Conservation (phyloP, 768 basidiomycete species). For the Megacollybia marginata region DNA sequence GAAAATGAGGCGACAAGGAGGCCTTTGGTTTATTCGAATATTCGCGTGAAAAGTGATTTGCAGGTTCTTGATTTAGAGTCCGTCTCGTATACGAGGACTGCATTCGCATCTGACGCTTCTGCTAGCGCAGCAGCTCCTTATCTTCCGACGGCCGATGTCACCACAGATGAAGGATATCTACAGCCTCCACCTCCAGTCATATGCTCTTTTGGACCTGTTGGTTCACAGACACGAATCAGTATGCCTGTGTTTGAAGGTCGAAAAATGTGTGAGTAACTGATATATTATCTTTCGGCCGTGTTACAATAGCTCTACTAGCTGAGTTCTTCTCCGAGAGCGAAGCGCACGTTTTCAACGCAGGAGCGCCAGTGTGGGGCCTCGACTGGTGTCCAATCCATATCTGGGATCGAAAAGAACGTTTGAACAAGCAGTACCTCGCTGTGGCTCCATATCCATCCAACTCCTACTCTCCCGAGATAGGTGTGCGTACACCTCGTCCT, state of each 20-base stretch:
- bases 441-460: conserved; percentile 67
- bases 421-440: conserved; percentile 74
- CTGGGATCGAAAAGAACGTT: conserved; percentile 43
- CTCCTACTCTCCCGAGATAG: conserved; percentile 59
- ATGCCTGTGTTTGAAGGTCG: conserved; percentile 50
- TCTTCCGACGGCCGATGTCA: conserved; percentile 45
- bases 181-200: conserved; percentile 45
- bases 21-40: conserved; percentile 48
- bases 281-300: neutral
- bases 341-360: conserved; percentile 75
- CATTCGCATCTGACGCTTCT: neutral
- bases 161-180: conserved; percentile 44
- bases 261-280: conserved; percentile 43
- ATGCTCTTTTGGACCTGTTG: conserved; percentile 65
- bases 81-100: conserved; percentile 17
- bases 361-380: conserved; percentile 84
- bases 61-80: conserved; percentile 40
- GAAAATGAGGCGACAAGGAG: conserved; percentile 43
- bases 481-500: conserved; percentile 48
- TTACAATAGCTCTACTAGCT: conserved; percentile 31
- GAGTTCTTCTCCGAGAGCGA: conserved; percentile 49
- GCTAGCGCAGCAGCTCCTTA: conserved; percentile 50
- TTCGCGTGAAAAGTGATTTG: conserved; percentile 39
- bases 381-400: conserved; percentile 88
- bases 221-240: conserved; percentile 38